phyloP scores from a whole-genome alignment of 306 rosid species.

The Pyrus betulifolia region DNA sequence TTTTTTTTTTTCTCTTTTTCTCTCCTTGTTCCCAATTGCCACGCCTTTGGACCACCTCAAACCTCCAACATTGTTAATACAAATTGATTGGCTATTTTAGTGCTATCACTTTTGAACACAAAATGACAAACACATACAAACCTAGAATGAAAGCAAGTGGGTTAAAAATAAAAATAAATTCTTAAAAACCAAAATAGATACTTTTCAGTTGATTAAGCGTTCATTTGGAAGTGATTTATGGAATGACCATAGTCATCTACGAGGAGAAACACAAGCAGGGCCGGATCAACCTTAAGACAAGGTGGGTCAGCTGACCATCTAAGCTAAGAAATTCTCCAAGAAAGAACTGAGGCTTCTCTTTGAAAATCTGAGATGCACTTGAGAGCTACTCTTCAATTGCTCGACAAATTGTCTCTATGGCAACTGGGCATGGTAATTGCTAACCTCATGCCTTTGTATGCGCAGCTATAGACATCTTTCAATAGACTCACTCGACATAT shows the following conservation, averaged over 20 bases:
- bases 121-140: neutral
- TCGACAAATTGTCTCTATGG: no score
- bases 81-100: neutral
- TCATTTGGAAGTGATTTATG: neutral
- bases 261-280: neutral
- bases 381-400: accelerated
- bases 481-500: no score
- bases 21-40: neutral
- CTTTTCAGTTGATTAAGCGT: neutral
- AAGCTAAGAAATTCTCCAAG: no score
- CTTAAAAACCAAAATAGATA: no score
- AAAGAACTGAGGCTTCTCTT: no score
- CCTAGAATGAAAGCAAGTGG: neutral
- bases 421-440: no score
- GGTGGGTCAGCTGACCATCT: no score
- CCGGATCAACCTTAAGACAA: no score
- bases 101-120: neutral
- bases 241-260: neutral
- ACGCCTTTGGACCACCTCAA: neutral
- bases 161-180: no score
- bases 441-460: no score
- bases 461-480: no score
- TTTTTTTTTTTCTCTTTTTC: neutral
- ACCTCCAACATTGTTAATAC: neutral
- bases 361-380: no score